phyloP scores from a whole-genome alignment of 2,329 filamentous ascomycete species.

The Zymoseptoria pseudotritici region DNA sequence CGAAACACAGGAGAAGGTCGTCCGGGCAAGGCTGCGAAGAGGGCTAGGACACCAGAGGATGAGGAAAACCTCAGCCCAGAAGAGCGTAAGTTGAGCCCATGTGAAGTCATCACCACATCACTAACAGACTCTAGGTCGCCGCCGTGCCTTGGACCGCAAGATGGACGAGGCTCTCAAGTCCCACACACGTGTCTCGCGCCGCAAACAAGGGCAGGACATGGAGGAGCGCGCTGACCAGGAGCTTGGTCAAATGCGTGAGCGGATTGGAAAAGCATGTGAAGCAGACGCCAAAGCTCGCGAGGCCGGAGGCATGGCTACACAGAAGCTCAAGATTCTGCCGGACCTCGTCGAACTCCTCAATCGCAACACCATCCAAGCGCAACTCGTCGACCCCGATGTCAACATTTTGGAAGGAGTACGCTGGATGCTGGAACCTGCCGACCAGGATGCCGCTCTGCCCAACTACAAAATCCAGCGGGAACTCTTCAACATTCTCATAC shows the following conservation, averaged over 20 bases:
- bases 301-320: constrained; percentile 70
- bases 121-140: constrained; percentile 47
- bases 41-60: constrained; percentile 52
- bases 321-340: constrained; percentile 90
- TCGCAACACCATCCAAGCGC: constrained; percentile 75
- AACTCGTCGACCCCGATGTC: constrained; percentile 85
- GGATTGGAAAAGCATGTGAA: constrained; percentile 86
- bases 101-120: not conserved
- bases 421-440: constrained; percentile 93
- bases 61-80: constrained; percentile 77
- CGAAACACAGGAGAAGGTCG: constrained; percentile 45
- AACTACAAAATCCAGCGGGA: constrained; percentile 97
- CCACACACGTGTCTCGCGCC: constrained; percentile 59
- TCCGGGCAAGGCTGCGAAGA: constrained; percentile 37
- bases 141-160: constrained; percentile 73
- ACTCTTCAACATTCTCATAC: constrained; percentile 71
- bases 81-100: constrained; percentile 55
- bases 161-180: constrained; percentile 87
- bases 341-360: constrained; percentile 84
- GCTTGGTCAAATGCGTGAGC: constrained; percentile 76
- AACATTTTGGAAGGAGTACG: constrained; percentile 92
- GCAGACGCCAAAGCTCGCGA: constrained; percentile 77
- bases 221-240: constrained; percentile 86
- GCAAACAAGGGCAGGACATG: constrained; percentile 86
- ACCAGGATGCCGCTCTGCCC: constrained; percentile 77